Percentiles rank a stretch among this genome's conserved stretches.
These are phyloP conservation scores for Peterozyma toletana DNA, from an alignment of 805 yeast species.

Conservation along the genomic window DNA sequence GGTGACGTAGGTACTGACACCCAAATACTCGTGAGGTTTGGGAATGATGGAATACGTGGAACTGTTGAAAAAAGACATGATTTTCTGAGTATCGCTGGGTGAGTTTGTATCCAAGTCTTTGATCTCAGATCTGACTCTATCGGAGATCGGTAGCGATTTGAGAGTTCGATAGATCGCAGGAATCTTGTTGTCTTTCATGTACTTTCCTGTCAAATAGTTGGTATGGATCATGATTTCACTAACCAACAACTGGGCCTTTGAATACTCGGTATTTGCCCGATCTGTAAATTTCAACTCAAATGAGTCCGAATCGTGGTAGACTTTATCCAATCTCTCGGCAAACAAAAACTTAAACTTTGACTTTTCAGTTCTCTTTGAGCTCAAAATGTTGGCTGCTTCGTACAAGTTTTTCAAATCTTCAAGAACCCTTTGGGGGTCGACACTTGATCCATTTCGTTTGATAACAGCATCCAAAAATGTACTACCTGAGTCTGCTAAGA, in stretches of 20 bases:
- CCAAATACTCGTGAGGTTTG: slow-evolving; percentile 52
- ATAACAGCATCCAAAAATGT: slow-evolving; percentile 8
- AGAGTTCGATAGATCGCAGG: slow-evolving; percentile 44
- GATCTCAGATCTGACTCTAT: slow-evolving; percentile 15
- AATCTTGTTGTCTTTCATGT: slow-evolving; percentile 32
- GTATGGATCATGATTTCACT: slow-evolving; percentile 82
- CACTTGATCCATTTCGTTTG: neutral
- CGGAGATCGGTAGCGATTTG: slow-evolving; percentile 15
- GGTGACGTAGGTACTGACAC: slow-evolving; percentile 55
- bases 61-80: slow-evolving; percentile 37
- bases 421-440: slow-evolving; percentile 8
- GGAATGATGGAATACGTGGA: slow-evolving; percentile 44
- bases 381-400: slow-evolving; percentile 21
- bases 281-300: slow-evolving; percentile 18
- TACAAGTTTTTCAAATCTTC: slow-evolving; percentile 30
- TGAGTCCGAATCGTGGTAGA: slow-evolving; percentile 15
- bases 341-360: slow-evolving; percentile 25
- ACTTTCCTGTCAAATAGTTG: slow-evolving; percentile 51
- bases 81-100: slow-evolving; percentile 11
- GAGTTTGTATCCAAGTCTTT: slow-evolving; percentile 14
- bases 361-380: slow-evolving; percentile 20
- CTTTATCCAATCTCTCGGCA: slow-evolving; percentile 11
- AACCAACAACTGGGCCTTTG: slow-evolving; percentile 58
- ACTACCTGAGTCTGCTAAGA: slow-evolving; percentile 24
- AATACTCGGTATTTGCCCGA: slow-evolving; percentile 7